Percentiles rank a stretch among this genome's conserved stretches.
phyloP scores from a whole-genome alignment of 768 basidiomycete genomes.

The Hypsizygus marmoreus region DNA sequence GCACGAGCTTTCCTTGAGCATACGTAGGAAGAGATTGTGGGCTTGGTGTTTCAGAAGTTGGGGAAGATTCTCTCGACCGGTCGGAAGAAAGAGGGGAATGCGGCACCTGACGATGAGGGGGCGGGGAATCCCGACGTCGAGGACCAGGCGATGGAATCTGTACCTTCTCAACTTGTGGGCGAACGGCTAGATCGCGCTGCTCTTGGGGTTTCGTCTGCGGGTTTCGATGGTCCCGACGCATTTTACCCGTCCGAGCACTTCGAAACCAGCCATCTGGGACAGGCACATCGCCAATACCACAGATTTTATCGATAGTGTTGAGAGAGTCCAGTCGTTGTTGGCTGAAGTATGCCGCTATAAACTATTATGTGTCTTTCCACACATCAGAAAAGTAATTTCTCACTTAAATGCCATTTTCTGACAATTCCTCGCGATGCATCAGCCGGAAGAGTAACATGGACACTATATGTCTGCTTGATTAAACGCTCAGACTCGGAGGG shows the following conservation, averaged over 20 bases:
- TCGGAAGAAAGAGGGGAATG: constrained; percentile 28
- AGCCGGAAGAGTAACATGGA: constrained; percentile 64
- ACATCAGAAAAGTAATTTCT: constrained; percentile 29
- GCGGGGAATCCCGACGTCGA: constrained; percentile 25
- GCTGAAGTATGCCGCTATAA: constrained; percentile 80
- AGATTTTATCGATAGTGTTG: constrained; percentile 70
- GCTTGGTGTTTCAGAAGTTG: constrained; percentile 41
- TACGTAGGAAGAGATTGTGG: constrained; percentile 24
- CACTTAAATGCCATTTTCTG: constrained; percentile 86
- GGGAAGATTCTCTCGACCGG: constrained; percentile 37
- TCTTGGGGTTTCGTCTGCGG: constrained; percentile 33
- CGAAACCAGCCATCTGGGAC: constrained; percentile 81
- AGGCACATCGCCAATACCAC: constrained; percentile 59
- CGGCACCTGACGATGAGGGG: constrained; percentile 28
- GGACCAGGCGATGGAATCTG: constrained; percentile 18
- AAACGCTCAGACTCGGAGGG: constrained; percentile 60
- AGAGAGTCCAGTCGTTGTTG: constrained; percentile 73
- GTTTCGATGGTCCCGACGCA: constrained; percentile 50
- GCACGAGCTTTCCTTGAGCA: constrained; percentile 48
- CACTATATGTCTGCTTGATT: constrained; percentile 85
- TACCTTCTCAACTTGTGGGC: constrained; percentile 24
- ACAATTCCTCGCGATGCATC: constrained; percentile 53
- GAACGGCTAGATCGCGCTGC: constrained; percentile 26
- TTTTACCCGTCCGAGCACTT: constrained; percentile 73
- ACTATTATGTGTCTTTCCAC: constrained; percentile 2